These are phyloP conservation scores for Cladobotryum mycophilum DNA, from an alignment of 2,329 filamentous ascomycete species.

Conservation along the genomic window DNA sequence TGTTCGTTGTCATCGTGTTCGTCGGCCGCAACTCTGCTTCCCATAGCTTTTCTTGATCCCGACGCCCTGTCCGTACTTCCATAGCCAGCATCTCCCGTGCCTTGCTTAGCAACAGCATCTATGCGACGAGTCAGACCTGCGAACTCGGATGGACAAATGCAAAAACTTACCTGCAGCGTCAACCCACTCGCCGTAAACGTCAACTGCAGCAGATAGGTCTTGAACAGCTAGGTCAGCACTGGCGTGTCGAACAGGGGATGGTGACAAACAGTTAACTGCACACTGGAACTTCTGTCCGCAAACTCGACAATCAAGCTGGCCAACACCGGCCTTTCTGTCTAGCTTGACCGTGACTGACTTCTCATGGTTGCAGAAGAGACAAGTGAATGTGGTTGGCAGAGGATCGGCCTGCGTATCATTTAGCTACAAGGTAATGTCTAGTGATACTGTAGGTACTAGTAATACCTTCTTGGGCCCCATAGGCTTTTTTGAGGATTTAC, in stretches of 20 bases:
- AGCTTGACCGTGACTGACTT: conserved; percentile 86
- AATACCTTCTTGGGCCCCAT: conserved; percentile 74
- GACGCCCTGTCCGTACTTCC: conserved; percentile 20
- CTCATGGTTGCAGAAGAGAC: conserved; percentile 97
- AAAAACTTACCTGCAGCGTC: conserved; percentile 61
- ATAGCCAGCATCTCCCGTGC: conserved; percentile 25
- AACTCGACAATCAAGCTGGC: conserved; percentile 80
- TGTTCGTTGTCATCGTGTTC: conserved; percentile 47
- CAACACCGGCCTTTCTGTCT: conserved; percentile 86
- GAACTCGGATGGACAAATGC: background rate
- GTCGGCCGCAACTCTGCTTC: conserved; percentile 23
- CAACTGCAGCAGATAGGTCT: conserved; percentile 87
- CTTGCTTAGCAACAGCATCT: conserved; percentile 48
- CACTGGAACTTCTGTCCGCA: conserved; percentile 94
- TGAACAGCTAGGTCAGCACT: conserved; percentile 12
- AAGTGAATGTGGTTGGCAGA: conserved; percentile 80
- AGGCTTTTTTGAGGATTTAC: conserved; percentile 85
- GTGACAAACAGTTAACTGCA: conserved; percentile 73
- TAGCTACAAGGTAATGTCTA: conserved; percentile 1
- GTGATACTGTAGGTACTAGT: background rate
- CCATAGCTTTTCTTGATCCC: conserved; percentile 17
- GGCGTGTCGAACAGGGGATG: conserved; percentile 9
- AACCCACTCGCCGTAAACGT: conserved; percentile 98
- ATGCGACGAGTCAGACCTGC: conserved; percentile 13
- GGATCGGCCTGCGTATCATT: conserved; percentile 51